Evolutionary conservation across 2,329 filamentous ascomycete species (phyloP).

Genomic region (Exophiala bonariae): DNA sequence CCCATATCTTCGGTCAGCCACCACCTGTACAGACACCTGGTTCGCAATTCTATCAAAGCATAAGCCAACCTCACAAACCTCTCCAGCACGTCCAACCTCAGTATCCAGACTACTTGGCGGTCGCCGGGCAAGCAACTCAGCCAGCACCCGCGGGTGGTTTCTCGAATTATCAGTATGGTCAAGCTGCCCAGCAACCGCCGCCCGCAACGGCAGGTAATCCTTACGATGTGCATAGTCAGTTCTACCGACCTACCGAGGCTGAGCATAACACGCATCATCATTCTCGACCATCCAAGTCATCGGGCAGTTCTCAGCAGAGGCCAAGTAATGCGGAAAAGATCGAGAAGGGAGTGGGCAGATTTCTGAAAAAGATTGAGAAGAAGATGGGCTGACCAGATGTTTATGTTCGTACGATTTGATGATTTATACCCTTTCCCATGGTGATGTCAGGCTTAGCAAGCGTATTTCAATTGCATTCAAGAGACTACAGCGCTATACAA

Average conservation of each 20-base stretch:
- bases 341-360: constrained; percentile 45
- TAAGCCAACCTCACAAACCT: constrained; percentile 29
- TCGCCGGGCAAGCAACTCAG: constrained; percentile 27
- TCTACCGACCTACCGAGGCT: constrained; percentile 47
- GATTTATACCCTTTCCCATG: too few species aligned
- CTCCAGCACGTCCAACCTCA: constrained; percentile 34
- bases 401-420: too few species aligned
- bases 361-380: constrained; percentile 49
- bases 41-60: constrained; percentile 30
- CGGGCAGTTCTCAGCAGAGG: constrained; percentile 27
- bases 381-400: constrained; percentile 31
- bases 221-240: constrained; percentile 47
- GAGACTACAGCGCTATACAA: too few species aligned
- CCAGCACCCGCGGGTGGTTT: constrained; percentile 37
- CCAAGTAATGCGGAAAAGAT: constrained; percentile 36
- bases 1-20: constrained; percentile 18
- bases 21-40: constrained; percentile 28
- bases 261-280: constrained; percentile 40
- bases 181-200: constrained; percentile 27
- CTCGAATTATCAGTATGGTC: constrained; percentile 43
- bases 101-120: constrained; percentile 33
- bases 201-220: constrained; percentile 21
- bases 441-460: too few species aligned
- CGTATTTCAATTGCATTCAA: too few species aligned
- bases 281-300: constrained; percentile 24